Conservation (phyloP, 495 filamentous ascomycete genomes). For the Xylaria intraflava region DNA sequence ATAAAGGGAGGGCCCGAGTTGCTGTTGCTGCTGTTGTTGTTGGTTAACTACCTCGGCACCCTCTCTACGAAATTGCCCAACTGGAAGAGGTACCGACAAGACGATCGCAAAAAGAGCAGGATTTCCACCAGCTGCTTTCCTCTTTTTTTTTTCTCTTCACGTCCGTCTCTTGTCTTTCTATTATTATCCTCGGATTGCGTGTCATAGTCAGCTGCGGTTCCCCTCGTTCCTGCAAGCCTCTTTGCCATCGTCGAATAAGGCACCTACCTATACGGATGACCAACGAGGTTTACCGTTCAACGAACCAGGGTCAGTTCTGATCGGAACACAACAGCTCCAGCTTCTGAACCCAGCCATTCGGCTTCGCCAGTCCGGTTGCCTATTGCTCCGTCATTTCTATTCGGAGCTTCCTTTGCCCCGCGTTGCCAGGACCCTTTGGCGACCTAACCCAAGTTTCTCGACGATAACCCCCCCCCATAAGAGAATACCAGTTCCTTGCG, state of each 20-base stretch:
- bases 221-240: neutral
- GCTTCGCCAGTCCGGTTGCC: neutral
- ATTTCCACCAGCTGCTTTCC: neutral
- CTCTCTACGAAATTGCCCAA: neutral
- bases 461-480: neutral
- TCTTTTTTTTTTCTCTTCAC: neutral
- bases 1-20: conserved; percentile 11
- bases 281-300: neutral
- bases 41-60: too few species aligned
- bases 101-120: conserved; percentile 2
- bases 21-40: too few species aligned
- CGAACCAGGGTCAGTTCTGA: neutral
- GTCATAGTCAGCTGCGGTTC: neutral
- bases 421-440: neutral
- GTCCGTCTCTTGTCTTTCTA: neutral
- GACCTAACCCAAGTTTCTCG: neutral
- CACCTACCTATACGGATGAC: neutral
- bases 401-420: neutral
- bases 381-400: neutral
- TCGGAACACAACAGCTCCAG: neutral
- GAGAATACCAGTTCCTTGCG: neutral
- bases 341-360: neutral
- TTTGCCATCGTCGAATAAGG: neutral
- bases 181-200: neutral
- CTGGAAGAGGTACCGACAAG: neutral